phyloP scores from a whole-genome alignment of 495 filamentous ascomycete species.

The Pseudomonodictys pantanalensis region DNA sequence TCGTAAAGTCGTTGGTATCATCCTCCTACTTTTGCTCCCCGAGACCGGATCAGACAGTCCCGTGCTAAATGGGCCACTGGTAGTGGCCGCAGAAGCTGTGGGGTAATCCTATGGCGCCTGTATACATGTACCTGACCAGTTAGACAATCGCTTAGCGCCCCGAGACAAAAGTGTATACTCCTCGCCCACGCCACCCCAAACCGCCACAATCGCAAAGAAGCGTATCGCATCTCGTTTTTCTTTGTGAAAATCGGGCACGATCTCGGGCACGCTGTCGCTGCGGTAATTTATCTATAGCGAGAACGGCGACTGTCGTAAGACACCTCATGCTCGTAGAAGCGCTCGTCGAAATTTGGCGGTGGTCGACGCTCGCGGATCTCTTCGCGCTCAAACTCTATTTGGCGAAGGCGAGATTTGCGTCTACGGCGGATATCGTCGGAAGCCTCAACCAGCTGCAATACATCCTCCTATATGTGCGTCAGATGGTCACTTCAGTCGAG shows the following conservation, averaged over 20 bases:
- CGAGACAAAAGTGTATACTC: background rate
- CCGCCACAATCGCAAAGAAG: too few species aligned
- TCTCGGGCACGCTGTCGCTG: background rate
- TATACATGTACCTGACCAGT: background rate
- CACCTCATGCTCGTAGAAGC: slow-evolving; percentile 37
- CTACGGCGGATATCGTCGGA: slow-evolving; percentile 77
- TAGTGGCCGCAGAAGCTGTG: background rate
- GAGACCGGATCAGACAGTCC: background rate
- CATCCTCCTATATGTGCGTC: slow-evolving; percentile 67
- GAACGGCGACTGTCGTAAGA: slow-evolving; percentile 31
- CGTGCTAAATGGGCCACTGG: background rate
- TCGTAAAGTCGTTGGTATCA: slow-evolving; percentile 35
- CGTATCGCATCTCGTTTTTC: background rate
- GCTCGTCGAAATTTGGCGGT: slow-evolving; percentile 31
- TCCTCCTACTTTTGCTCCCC: slow-evolving; percentile 32
- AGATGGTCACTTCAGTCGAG: background rate
- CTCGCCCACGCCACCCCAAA: too few species aligned
- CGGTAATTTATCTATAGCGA: slow-evolving; percentile 30
- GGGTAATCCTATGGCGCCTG: background rate
- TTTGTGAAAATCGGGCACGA: background rate
- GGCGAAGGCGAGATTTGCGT: slow-evolving; percentile 71
- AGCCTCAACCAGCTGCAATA: slow-evolving; percentile 74
- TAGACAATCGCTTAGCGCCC: background rate
- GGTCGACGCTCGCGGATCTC: slow-evolving; percentile 31
- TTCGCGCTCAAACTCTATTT: slow-evolving; percentile 78